Conservation (phyloP, 495 filamentous ascomycete species). For the Aspergillus incahuasiensis region DNA sequence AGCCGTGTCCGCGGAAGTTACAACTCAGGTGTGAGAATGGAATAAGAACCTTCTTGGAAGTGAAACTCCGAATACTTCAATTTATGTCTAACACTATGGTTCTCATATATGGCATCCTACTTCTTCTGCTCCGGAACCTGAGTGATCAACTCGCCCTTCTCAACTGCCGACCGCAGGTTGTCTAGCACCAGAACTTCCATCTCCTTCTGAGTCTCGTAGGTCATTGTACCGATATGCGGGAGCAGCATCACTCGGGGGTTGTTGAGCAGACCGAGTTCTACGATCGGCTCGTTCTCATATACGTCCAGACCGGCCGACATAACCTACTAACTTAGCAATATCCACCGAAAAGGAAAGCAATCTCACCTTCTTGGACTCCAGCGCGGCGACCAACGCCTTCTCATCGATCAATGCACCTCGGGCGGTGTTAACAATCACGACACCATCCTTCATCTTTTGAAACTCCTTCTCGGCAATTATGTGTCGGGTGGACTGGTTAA, state of each 20-base stretch:
- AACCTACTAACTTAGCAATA: slow-evolving; percentile 25
- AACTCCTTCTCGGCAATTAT: slow-evolving; percentile 65
- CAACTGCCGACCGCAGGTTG: slow-evolving; percentile 61
- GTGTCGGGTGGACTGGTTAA: slow-evolving; percentile 61
- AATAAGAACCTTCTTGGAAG: no score
- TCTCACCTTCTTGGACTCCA: slow-evolving; percentile 63
- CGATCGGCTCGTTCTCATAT: slow-evolving; percentile 71
- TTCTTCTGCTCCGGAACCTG: slow-evolving; percentile 64
- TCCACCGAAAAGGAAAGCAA: neutral
- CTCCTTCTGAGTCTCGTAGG: slow-evolving; percentile 61
- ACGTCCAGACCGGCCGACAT: slow-evolving; percentile 67
- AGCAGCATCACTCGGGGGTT: slow-evolving; percentile 69
- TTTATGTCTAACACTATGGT: slow-evolving; percentile 1
- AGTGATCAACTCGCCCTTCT: slow-evolving; percentile 60
- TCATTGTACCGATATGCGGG: slow-evolving; percentile 76
- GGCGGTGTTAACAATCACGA: slow-evolving; percentile 79
- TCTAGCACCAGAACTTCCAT: slow-evolving; percentile 74
- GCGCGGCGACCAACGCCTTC: slow-evolving; percentile 63
- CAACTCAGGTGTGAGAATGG: no score
- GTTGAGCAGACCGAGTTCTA: slow-evolving; percentile 65
- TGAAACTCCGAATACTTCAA: no score
- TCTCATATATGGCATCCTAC: neutral
- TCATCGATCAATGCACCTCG: slow-evolving; percentile 77
- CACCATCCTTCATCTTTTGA: slow-evolving; percentile 67
- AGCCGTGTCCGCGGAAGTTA: neutral